These are phyloP conservation scores for Lichtheimia hyalospora DNA, from an alignment of 371 early-diverging fungal species.

Conservation along the genomic window DNA sequence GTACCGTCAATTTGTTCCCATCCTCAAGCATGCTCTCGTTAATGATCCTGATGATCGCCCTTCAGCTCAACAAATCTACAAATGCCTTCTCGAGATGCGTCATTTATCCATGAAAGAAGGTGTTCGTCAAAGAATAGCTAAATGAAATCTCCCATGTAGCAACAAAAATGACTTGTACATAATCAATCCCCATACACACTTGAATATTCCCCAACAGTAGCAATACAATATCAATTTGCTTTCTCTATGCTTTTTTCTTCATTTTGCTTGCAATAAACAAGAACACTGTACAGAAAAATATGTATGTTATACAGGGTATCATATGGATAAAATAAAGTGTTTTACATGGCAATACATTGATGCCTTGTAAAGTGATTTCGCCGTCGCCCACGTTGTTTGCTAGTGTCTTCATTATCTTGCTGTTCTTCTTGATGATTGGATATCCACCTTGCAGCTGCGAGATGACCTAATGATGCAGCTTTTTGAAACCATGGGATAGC, in stretches of 20 bases:
- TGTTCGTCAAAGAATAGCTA: no score
- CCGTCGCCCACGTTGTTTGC: not conserved
- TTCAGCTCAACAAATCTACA: not conserved
- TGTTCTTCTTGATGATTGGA: not conserved
- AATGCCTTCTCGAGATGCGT: not conserved
- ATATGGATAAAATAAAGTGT: not conserved
- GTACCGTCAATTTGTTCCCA: slow-evolving; percentile 3
- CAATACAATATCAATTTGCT: no score
- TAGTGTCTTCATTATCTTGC: not conserved
- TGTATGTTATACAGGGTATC: no score
- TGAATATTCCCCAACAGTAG: no score
- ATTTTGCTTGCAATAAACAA: no score
- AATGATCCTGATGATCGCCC: not conserved
- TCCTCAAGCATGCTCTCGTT: not conserved
- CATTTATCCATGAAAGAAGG: not conserved
- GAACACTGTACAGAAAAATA: no score
- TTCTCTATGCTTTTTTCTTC: no score
- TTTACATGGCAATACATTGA: slow-evolving; percentile 4
- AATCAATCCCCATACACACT: no score
- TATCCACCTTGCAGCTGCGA: not conserved
- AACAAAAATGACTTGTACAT: no score
- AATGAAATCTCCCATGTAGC: no score
- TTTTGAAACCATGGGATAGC: slow-evolving; percentile 70
- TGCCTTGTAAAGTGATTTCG: not conserved
- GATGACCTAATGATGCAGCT: slow-evolving; percentile 61